Evolutionary conservation across 2,329 filamentous ascomycete species (phyloP), one percentile per base, ranked within the genome.

Genomic region (Dactylonectria estremocensis): DNA sequence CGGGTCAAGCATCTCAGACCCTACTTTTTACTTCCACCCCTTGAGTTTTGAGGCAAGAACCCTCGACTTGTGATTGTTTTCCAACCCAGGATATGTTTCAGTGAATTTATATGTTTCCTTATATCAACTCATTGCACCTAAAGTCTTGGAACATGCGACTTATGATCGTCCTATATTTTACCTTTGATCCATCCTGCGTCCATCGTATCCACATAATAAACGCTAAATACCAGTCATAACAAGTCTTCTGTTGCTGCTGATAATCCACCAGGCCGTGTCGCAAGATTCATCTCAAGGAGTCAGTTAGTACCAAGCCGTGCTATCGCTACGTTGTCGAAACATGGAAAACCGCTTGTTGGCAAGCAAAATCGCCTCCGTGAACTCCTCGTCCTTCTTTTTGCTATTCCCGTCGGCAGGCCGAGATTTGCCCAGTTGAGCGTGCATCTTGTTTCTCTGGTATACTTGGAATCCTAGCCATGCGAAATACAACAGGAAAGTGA

Each of bases 401-500:
- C 28, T 48, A 5, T 35, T 20, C 16, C 46, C 35, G n/a, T 16
- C 18, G 13, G 20, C 37, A n/a, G 28, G 37, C 14, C 48, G 64
- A 13, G 24, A 16, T 3, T 20, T 45, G 2, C 35, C 20, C 2
- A 52, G 35, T 5, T 55, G 20, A 18, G 49, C 46, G n/a, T 66
- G 64, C 18, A 61, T 24, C 13, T 59, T 64, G 16, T 31, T 31
- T 2, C 74, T 72, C 6, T 74, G 67, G n/a, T 59, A 69, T 65
- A 76, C 77, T 37, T 78, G 77, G 57, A 77, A 74, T 63, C 73
- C 74, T 52, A 82, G 72, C 77, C 76, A 80, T 31, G 73, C 48
- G 45, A 79, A 78, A 63, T 82, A 83, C 13, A 81, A 65, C 8
- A 75, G 35, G 64, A 83, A 83, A 0, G 79, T 80, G 4, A 75